phyloP scores from a whole-genome alignment of 1,139 yeast species.

The Pichia sp. region DNA sequence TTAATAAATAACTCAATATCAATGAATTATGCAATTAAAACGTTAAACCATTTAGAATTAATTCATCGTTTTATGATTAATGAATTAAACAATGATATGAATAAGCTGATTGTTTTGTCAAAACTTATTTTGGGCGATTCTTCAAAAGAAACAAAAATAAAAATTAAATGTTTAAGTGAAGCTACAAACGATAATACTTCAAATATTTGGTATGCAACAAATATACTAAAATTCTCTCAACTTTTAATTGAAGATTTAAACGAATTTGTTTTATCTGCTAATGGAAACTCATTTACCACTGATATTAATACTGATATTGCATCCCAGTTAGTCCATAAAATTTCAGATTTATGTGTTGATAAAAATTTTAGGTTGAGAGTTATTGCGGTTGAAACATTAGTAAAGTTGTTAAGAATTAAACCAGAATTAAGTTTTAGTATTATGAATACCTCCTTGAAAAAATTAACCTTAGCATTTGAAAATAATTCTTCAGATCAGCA shows the following conservation, averaged over 20 bases:
- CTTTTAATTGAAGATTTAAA: conserved; percentile 25
- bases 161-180: conserved; percentile 20
- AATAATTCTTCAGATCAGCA: conserved; percentile 19
- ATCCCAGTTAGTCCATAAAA: conserved; percentile 21
- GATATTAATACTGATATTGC: conserved; percentile 25
- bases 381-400: conserved; percentile 31
- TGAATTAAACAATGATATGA: conserved; percentile 29
- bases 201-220: conserved; percentile 25
- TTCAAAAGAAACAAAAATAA: conserved; percentile 13
- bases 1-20: conserved; percentile 14
- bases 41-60: conserved; percentile 24
- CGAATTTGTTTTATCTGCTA: conserved; percentile 28
- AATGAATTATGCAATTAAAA: conserved; percentile 21
- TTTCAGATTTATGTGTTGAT: conserved; percentile 32
- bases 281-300: conserved; percentile 19
- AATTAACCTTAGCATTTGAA: conserved; percentile 29
- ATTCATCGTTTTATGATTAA: conserved; percentile 25
- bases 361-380: conserved; percentile 34
- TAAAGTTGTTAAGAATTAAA: conserved; percentile 25
- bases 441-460: conserved; percentile 31
- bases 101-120: conserved; percentile 26
- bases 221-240: conserved; percentile 25
- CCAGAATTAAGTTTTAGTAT: conserved; percentile 28
- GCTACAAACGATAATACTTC: conserved; percentile 10
- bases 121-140: conserved; percentile 21